Conservation (phyloP, 2,329 filamentous ascomycete genomes). For the Epichloe brachyelytri region DNA sequence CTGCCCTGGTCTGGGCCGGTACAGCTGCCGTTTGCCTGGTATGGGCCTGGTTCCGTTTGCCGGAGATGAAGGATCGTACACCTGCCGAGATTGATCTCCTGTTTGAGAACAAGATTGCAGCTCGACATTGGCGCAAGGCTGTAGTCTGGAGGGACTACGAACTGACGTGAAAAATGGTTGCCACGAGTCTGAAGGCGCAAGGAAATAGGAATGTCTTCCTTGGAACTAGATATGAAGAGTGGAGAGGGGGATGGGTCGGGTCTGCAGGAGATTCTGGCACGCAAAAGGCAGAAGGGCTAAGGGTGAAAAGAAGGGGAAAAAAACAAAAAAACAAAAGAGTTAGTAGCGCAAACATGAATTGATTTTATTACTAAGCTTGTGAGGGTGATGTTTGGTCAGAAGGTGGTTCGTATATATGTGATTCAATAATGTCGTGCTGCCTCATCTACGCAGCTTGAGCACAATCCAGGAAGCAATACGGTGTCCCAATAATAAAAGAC, state of each 20-base stretch:
- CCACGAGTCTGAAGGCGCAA: no score
- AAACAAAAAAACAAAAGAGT: no score
- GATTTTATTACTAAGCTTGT: no score
- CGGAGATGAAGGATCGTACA: constrained; percentile 12
- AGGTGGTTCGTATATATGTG: no score
- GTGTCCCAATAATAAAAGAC: constrained; percentile 76
- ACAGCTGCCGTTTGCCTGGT: constrained; percentile 5
- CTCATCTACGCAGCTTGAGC: constrained; percentile 24
- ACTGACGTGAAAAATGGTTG: not conserved
- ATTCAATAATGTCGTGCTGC: no score
- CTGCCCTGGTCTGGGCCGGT: constrained; percentile 11
- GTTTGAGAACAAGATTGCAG: constrained; percentile 13
- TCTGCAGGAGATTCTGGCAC: no score
- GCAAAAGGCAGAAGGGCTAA: no score
- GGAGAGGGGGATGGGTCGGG: not conserved
- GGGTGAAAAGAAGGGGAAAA: no score
- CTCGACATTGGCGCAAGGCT: constrained; percentile 7
- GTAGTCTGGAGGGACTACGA: not conserved
- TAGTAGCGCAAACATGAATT: no score
- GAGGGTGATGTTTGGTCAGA: no score
- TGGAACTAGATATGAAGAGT: not conserved
- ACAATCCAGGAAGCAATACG: constrained; percentile 47
- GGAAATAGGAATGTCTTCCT: not conserved
- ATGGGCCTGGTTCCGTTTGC: constrained; percentile 13
- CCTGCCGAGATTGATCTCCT: constrained; percentile 12